Evolutionary conservation across 352 stramenopile species (phyloP), one percentile per base, ranked within the genome.

Genomic region (Globisporangium sylvaticum): DNA sequence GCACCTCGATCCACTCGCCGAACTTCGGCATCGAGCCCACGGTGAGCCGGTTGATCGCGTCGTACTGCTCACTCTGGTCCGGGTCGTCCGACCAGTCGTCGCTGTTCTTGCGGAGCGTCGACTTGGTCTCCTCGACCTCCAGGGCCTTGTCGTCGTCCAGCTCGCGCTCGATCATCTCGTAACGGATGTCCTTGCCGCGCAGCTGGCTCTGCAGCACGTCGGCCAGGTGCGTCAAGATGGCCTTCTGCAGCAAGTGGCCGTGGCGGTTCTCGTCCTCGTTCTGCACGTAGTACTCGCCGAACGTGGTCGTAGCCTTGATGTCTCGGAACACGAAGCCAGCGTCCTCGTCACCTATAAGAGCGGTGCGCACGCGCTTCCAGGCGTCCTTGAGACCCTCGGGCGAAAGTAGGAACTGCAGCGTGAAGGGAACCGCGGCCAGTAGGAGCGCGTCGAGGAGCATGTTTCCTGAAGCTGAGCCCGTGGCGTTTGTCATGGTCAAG

Each of bases 181-280:
- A 83, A 46, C 78, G 72, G 29, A 70, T 65, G 58, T 75, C 68
- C 64, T 84, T 80, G 59, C 68, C 71, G 12, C n/a, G 62, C 29
- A 84, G 60, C 25, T 79, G 61, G 29, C 81, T 62, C 20, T 70
- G 42, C 52, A 61, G 12, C 20, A 61, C 55, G n/a, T 86, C 74
- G 9, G 73, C 68, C 34, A 86, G 60, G 58, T 82, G 76, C 37
- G 80, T 66, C 1, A 75, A 70, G 50, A 84, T 75, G 58, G 78
- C 78, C 65, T 84, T 86, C 66, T 84, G 78, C 32, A 86, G 65
- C 54, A 86, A 25, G 29, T 76, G 60, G 46, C 70, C 55, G 69
- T 74, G 65, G 1, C 74, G 69, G n/a, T 74, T 66, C 15, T 58
- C 59, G 69, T 75, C 78, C 15, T 56, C 32, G 52, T 61, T 14